Conservation (phyloP, 1,284 basidiomycete species). For the Moesziomyces sp. region DNA sequence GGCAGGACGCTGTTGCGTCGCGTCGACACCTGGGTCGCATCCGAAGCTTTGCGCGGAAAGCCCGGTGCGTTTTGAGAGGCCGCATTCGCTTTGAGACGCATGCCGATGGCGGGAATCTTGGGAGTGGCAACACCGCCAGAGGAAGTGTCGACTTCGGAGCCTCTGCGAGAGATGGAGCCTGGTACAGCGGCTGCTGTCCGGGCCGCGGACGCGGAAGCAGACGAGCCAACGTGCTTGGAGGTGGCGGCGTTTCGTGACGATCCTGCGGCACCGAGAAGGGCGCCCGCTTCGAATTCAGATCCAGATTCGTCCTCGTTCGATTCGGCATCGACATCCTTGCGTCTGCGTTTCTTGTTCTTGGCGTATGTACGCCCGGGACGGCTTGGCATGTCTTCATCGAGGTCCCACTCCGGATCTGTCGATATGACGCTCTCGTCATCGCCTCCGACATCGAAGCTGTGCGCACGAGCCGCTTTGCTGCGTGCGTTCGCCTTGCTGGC, state of each 20-base stretch:
- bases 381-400: slow-evolving; percentile 52
- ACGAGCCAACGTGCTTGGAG: slow-evolving; percentile 20
- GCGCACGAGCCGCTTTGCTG: slow-evolving; percentile 30
- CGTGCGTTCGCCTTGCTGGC: slow-evolving; percentile 33
- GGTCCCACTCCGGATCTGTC: slow-evolving; percentile 54
- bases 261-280: slow-evolving; percentile 24
- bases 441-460: slow-evolving; percentile 26
- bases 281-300: slow-evolving; percentile 48
- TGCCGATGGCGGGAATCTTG: slow-evolving; percentile 37
- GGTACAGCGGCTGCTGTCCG: slow-evolving; percentile 12
- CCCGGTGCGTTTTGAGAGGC: slow-evolving; percentile 29
- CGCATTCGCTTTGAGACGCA: slow-evolving; percentile 53
- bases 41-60: slow-evolving; percentile 39
- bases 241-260: slow-evolving; percentile 14
- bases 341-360: slow-evolving; percentile 52
- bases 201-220: slow-evolving; percentile 14
- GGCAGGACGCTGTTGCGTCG: slow-evolving; percentile 47
- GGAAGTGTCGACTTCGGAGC: slow-evolving; percentile 20
- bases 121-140: slow-evolving; percentile 16
- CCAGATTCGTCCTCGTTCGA: slow-evolving; percentile 47
- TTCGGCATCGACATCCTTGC: slow-evolving; percentile 36
- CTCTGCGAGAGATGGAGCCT: slow-evolving; percentile 15
- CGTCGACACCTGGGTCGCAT: slow-evolving; percentile 27
- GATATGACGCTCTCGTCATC: slow-evolving; percentile 48
- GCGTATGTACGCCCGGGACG: slow-evolving; percentile 51